Percentiles rank a stretch among this genome's conserved stretches.
Conservation (phyloP, 139 green algal species). For the Picochlorum sp. region DNA sequence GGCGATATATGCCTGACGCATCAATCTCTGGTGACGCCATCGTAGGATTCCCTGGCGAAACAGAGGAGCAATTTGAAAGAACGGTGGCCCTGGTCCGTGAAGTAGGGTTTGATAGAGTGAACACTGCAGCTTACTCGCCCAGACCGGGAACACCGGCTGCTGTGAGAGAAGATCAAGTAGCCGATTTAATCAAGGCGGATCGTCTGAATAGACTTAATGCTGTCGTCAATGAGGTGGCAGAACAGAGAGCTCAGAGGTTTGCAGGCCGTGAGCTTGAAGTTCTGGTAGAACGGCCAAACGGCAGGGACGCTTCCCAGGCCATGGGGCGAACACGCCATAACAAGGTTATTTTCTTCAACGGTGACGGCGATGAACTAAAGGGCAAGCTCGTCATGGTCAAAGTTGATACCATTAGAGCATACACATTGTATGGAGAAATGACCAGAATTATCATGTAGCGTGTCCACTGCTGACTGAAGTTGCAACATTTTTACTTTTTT, state of each 20-base stretch:
- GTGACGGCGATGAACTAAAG: slow-evolving; percentile 49
- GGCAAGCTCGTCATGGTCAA: slow-evolving; percentile 53
- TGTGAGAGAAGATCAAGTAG: slow-evolving; percentile 51
- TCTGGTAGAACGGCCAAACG: slow-evolving; percentile 81
- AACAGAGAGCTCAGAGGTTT: slow-evolving; percentile 81
- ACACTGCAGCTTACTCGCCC: slow-evolving; percentile 78
- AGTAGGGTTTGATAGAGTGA: slow-evolving; percentile 90
- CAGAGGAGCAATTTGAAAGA: slow-evolving; percentile 86
- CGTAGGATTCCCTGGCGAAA: slow-evolving; percentile 94
- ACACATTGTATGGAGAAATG: slow-evolving; percentile 39
- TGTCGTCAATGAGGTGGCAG: slow-evolving; percentile 74
- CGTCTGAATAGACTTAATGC: slow-evolving; percentile 83
- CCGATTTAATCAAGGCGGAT: slow-evolving; percentile 90
- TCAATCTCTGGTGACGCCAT: slow-evolving; percentile 87
- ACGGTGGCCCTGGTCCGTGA: slow-evolving; percentile 75
- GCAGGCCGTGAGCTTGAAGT: slow-evolving; percentile 32
- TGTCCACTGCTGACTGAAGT: too few relatives aligned
- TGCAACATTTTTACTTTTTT: too few relatives aligned
- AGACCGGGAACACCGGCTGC: slow-evolving; percentile 89
- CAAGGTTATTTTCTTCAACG: slow-evolving; percentile 86
- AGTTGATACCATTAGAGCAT: slow-evolving; percentile 59
- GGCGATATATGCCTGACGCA: slow-evolving; percentile 88
- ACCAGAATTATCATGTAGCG: too few relatives aligned
- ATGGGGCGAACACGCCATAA: slow-evolving; percentile 82
- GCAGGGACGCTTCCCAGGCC: slow-evolving; percentile 44